phyloP scores from a whole-genome alignment of 306 rosid genomes.

The Neltuma alba region DNA sequence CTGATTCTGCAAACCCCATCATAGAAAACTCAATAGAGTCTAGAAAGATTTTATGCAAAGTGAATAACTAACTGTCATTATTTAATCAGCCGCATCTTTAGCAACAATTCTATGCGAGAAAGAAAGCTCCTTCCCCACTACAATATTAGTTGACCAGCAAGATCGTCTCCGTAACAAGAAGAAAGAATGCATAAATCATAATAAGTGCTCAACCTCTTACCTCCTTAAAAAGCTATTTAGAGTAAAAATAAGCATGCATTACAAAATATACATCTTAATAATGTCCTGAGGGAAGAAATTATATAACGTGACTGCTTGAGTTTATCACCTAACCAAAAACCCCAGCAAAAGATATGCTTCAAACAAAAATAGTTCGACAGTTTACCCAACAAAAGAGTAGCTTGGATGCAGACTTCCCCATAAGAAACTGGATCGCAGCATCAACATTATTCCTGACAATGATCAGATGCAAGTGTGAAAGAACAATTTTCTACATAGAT shows the following conservation, averaged over 20 bases:
- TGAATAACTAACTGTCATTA: constrained; percentile 15
- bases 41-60: constrained; percentile 13
- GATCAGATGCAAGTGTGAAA: constrained; percentile 24
- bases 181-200: constrained; percentile 19
- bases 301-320: constrained; percentile 2
- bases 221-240: constrained; percentile 12
- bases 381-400: constrained; percentile 91
- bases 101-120: constrained; percentile 20
- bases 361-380: not conserved
- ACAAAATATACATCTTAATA: constrained; percentile 19
- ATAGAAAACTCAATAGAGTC: constrained; percentile 16
- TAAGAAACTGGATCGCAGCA: constrained; percentile 52
- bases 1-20: constrained; percentile 56
- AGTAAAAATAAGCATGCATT: constrained; percentile 27
- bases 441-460: constrained; percentile 70
- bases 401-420: constrained; percentile 58
- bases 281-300: constrained; percentile 23
- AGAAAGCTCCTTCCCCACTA: not conserved
- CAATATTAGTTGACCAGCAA: not conserved
- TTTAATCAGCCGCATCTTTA: constrained; percentile 27
- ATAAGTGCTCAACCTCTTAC: constrained; percentile 9
- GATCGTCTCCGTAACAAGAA: constrained; percentile 24
- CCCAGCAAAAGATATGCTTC: constrained; percentile 6
- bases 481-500: constrained; percentile 21
- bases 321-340: constrained; percentile 20